Base-by-base conservation (phyloP, 768 basidiomycete species). In the Lactifluus subvellereus region DNA sequence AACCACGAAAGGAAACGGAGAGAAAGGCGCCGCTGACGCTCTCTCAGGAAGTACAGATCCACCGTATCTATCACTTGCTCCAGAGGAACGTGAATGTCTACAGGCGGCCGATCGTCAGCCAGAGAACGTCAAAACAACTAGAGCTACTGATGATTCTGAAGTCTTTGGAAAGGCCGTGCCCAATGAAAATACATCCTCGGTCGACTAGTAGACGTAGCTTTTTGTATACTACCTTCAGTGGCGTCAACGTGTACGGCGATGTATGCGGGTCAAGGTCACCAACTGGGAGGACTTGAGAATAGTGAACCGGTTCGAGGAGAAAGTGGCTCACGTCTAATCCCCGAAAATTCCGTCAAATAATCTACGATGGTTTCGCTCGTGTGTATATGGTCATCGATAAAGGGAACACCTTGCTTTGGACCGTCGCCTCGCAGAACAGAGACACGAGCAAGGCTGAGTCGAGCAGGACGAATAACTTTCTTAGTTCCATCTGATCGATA, bases 301-400 rank as follows among this genome's bases (percentile, higher is more conserved):
- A 27, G 67, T 48, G 18, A 22, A 54, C 8, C 13, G 42, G 14
- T 58, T 45, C 27, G 33, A 55, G 33, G 16, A 11, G 33, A 18
- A 22, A 47, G 49, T 47, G 10, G 68, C 89, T 59, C 70, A 95
- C 96, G 90, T 77, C 87, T 86, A 54, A 98, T 96, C 1, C 97
- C 97, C 10, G 96, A 98, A 71, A 87, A 98, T 73, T 98, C 95
- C 0, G 97, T 99, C 68, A 99, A 74, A 72, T 98, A 98, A 75
- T 99, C 94, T 32, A 97, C 93, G 54, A 99, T 93, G 6, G 84
- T 81, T 70, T 98, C 96, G 68, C 92, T 96, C 2, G 94, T 97
- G 69, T 97, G 92, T 42, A 98, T 98, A 69, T 99, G 91, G 69
- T 99, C 97, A 68, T 98, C 97, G 68, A 99, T 97, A 75, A 98